These are phyloP conservation scores for Backusella tarrabulga DNA, from an alignment of 192 early-diverging fungal genomes.

Conservation along the genomic window DNA sequence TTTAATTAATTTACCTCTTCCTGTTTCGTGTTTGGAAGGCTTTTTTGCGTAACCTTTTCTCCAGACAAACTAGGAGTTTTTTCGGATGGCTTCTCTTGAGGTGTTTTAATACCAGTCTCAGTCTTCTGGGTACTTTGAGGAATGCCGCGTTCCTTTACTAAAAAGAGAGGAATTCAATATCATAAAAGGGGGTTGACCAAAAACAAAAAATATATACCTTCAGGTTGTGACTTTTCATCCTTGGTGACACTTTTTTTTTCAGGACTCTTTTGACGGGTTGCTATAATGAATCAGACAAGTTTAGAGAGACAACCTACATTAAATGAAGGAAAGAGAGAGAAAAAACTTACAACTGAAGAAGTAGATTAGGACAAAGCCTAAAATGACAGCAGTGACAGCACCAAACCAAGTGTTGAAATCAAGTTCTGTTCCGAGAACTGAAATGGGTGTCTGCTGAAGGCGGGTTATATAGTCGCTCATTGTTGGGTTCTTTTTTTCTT, in stretches of 20 bases:
- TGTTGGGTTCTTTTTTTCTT: background rate
- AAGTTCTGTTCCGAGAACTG: background rate
- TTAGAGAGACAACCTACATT: too few relatives aligned
- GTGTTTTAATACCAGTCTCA: background rate
- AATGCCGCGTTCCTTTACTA: background rate
- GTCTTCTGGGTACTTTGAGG: background rate
- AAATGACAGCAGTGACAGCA: background rate
- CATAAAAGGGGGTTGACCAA: background rate
- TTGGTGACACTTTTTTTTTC: background rate
- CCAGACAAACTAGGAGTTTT: background rate
- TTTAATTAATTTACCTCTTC: background rate
- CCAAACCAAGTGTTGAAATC: background rate
- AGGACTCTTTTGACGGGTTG: background rate
- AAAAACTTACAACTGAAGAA: background rate
- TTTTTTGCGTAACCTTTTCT: background rate
- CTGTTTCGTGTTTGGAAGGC: background rate
- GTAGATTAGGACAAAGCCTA: background rate
- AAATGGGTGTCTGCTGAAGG: background rate
- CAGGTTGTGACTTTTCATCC: background rate
- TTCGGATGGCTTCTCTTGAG: background rate
- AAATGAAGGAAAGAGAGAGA: background rate
- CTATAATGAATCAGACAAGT: background rate
- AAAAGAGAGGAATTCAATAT: background rate
- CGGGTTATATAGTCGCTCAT: background rate
- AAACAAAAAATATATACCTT: background rate